Conservation (phyloP, 2,329 filamentous ascomycete genomes). For the Pseudogymnoascus sp. region DNA sequence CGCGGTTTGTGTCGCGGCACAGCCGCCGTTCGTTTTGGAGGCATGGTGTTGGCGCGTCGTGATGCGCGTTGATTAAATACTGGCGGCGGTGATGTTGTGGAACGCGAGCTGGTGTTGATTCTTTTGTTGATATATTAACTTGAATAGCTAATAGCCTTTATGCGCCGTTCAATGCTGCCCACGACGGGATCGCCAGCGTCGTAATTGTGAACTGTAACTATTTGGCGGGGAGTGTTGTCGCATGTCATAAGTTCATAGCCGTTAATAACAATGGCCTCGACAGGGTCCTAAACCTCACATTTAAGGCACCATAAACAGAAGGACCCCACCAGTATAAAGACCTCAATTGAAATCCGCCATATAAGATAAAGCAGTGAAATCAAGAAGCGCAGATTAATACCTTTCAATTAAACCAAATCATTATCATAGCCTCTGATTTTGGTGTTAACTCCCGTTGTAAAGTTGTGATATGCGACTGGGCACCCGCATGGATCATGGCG, state of each 20-base stretch:
- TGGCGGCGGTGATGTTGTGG: background rate
- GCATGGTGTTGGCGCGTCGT: background rate
- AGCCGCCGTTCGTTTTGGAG: constrained; percentile 12
- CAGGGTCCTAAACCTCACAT: background rate
- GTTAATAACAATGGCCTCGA: background rate
- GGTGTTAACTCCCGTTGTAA: background rate
- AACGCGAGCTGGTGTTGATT: background rate
- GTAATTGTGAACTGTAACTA: background rate
- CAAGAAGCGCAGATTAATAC: background rate
- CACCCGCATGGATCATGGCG: background rate
- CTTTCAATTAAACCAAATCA: background rate
- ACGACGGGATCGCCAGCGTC: background rate
- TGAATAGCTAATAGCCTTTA: background rate
- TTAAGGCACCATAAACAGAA: background rate
- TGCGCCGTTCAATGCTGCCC: background rate
- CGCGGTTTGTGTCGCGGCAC: constrained; percentile 23
- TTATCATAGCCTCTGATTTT: background rate
- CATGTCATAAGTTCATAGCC: background rate
- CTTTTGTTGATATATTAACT: background rate
- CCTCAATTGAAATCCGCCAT: background rate
- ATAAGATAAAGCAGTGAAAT: background rate
- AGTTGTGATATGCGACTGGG: background rate
- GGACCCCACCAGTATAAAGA: background rate
- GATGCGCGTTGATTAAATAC: background rate
- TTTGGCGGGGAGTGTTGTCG: constrained; percentile 7